phyloP scores from a whole-genome alignment of 2,329 filamentous ascomycete species.

The Aphanoascus verrucosus region DNA sequence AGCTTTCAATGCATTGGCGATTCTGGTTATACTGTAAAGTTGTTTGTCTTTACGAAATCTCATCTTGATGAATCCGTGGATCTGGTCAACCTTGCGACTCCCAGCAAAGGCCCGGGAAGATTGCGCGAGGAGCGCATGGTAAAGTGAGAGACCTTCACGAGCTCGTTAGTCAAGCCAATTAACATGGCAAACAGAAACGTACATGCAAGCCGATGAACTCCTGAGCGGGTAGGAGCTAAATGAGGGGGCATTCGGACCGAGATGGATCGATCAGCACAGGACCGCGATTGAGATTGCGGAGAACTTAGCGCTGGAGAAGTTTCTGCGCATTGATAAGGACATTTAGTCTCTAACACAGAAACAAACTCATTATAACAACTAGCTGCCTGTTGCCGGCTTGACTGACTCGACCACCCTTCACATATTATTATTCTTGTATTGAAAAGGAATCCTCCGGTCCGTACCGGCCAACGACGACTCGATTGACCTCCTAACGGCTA shows the following conservation, averaged over 20 bases:
- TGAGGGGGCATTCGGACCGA: conserved; percentile 29
- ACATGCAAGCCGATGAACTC: conserved; percentile 39
- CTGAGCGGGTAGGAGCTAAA: conserved; percentile 27
- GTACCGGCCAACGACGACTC: too few relatives aligned
- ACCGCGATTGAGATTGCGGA: too few relatives aligned
- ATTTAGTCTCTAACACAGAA: too few relatives aligned
- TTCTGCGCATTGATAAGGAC: too few relatives aligned
- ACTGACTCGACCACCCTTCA: too few relatives aligned
- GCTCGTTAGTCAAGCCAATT: conserved; percentile 4
- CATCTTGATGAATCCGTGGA: conserved; percentile 25
- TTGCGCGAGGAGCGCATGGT: conserved; percentile 37
- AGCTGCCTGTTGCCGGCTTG: too few relatives aligned
- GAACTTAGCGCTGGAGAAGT: too few relatives aligned
- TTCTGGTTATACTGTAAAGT: conserved; percentile 32
- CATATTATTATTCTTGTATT: too few relatives aligned
- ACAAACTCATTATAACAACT: too few relatives aligned
- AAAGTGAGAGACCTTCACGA: conserved; percentile 34
- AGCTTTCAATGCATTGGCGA: conserved; percentile 30
- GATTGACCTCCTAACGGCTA: too few relatives aligned
- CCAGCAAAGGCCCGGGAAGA: conserved; percentile 25
- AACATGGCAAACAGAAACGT: conserved; percentile 13
- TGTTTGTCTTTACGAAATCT: conserved; percentile 32
- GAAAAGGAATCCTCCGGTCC: too few relatives aligned
- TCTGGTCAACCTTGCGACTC: conserved; percentile 18
- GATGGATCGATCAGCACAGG: too few relatives aligned